Conservation (phyloP, 306 rosid genomes). For the Cicer chorassanicum region DNA sequence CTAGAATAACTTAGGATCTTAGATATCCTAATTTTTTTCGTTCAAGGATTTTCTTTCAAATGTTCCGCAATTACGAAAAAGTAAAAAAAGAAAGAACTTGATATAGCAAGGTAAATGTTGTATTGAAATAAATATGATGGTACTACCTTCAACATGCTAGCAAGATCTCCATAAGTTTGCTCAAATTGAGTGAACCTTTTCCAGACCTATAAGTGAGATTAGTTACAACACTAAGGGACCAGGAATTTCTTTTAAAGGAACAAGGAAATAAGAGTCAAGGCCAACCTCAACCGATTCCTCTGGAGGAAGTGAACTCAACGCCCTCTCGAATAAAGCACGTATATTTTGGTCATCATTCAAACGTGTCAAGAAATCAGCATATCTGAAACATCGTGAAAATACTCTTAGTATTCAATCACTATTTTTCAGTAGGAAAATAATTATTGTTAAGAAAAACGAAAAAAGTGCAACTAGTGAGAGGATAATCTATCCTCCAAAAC, state of each 20-base stretch:
- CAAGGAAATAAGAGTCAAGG: constrained; percentile 16
- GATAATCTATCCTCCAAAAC: constrained; percentile 17
- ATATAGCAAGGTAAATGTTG: constrained; percentile 14
- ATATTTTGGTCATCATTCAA: constrained; percentile 94
- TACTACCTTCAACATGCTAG: constrained; percentile 88
- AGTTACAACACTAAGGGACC: constrained; percentile 7
- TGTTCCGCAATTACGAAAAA: not conserved
- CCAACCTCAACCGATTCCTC: constrained; percentile 86
- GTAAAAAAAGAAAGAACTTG: constrained; percentile 4
- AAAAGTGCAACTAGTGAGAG: constrained; percentile 8
- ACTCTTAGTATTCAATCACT: not conserved
- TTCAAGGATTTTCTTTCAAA: constrained; percentile 23
- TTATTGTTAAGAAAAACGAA: constrained; percentile 14
- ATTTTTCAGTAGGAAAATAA: not conserved
- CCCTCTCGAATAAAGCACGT: constrained; percentile 95
- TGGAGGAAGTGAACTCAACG: constrained; percentile 80
- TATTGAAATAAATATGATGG: constrained; percentile 21
- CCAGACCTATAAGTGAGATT: constrained; percentile 72
- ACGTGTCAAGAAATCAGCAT: constrained; percentile 92
- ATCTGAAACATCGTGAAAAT: constrained; percentile 61
- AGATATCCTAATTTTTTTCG: constrained; percentile 14
- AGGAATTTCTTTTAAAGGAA: constrained; percentile 14
- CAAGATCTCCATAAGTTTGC: constrained; percentile 93
- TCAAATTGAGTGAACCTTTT: constrained; percentile 84
- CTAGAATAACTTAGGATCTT: not conserved